Conservation (phyloP, 768 basidiomycete species). For the Fomitopsis pulvina region DNA sequence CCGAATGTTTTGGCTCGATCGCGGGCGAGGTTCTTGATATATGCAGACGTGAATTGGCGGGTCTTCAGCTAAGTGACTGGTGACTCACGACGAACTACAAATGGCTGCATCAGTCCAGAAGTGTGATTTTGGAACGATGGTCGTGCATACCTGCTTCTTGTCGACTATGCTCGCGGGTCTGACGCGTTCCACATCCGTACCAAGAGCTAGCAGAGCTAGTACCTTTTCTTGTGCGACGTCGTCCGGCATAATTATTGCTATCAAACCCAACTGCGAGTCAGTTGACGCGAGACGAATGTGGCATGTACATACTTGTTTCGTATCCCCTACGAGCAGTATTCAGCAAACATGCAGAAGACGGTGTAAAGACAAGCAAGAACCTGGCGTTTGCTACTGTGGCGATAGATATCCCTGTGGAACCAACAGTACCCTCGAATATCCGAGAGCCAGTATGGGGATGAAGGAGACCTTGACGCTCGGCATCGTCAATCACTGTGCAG, state of each 20-base stretch:
- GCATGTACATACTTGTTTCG: slow-evolving; percentile 59
- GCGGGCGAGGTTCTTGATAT: slow-evolving; percentile 77
- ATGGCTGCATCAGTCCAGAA: not conserved
- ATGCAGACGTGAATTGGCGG: not conserved
- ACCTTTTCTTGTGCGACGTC: slow-evolving; percentile 91
- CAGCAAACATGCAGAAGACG: not conserved
- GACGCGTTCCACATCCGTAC: slow-evolving; percentile 85
- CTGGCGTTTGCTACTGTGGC: slow-evolving; percentile 88
- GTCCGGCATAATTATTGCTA: slow-evolving; percentile 87
- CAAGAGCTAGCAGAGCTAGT: slow-evolving; percentile 72
- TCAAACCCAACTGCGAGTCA: not conserved
- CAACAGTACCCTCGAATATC: slow-evolving; percentile 97
- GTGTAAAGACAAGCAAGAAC: slow-evolving; percentile 28
- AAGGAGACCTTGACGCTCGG: slow-evolving; percentile 76
- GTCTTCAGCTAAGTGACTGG: not conserved
- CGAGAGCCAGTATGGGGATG: slow-evolving; percentile 84
- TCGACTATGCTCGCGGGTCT: slow-evolving; percentile 96
- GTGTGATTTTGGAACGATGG: slow-evolving; percentile 9
- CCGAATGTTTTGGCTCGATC: slow-evolving; percentile 76
- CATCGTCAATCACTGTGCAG: slow-evolving; percentile 83
- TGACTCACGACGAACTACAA: not conserved
- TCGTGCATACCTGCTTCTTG: slow-evolving; percentile 72
- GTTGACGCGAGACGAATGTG: slow-evolving; percentile 4
- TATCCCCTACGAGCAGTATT: slow-evolving; percentile 57
- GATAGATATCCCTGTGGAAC: slow-evolving; percentile 93